These are phyloP conservation scores for Clitoria ternatea DNA, from an alignment of 306 rosid species.

Conservation along the genomic window DNA sequence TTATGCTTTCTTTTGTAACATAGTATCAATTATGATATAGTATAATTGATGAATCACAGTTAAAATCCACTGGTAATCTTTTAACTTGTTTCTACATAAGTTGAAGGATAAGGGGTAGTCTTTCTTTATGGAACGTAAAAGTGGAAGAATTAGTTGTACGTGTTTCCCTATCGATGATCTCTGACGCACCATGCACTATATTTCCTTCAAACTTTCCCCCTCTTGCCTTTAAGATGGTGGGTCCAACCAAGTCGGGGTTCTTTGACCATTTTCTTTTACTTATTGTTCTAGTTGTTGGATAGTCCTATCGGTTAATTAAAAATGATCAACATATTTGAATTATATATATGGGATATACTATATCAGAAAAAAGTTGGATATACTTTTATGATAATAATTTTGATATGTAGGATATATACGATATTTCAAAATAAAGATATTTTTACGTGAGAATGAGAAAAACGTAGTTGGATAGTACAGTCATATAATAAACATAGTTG, in stretches of 20 bases:
- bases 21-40: too few species aligned
- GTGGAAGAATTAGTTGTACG: background rate
- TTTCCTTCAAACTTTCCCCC: background rate
- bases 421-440: too few species aligned
- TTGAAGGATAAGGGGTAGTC: background rate
- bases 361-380: too few species aligned
- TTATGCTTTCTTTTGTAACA: too few species aligned
- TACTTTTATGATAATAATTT: too few species aligned
- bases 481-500: too few species aligned
- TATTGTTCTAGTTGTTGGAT: background rate
- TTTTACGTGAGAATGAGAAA: too few species aligned
- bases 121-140: background rate
- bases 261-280: background rate
- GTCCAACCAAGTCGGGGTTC: background rate
- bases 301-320: background rate
- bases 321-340: background rate
- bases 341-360: too few species aligned
- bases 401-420: too few species aligned
- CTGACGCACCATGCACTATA: conserved; percentile 34
- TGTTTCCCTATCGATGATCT: conserved; percentile 7
- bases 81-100: background rate
- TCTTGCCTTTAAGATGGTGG: background rate
- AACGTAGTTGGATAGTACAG: too few species aligned
- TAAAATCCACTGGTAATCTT: too few species aligned
- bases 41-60: too few species aligned